phyloP scores from a whole-genome alignment of 106 monocot genomes.

The Phalaenopsis aphrodite region DNA sequence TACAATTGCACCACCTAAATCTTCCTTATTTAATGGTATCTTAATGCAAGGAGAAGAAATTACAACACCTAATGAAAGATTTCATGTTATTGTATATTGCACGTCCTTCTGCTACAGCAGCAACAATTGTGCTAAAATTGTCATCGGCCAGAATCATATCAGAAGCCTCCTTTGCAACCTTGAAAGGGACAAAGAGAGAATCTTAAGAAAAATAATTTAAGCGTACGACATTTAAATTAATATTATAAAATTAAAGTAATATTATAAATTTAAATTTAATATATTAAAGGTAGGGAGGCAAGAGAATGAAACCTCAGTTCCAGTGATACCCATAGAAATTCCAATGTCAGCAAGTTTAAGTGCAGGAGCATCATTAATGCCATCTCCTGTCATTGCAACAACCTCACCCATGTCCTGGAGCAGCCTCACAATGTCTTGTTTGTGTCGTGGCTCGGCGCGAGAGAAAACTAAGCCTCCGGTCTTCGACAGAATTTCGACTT shows the following conservation, averaged over 20 bases:
- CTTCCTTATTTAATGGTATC: no score
- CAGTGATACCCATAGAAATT: conserved; percentile 66
- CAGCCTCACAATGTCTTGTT: conserved; percentile 63
- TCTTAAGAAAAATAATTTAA: neutral
- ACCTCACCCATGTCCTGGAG: conserved; percentile 59
- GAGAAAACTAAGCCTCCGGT: conserved; percentile 46
- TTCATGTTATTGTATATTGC: conserved; percentile 86
- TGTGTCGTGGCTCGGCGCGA: conserved; percentile 56
- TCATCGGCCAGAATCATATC: conserved; percentile 61
- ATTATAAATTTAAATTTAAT: neutral
- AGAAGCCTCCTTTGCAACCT: conserved; percentile 69
- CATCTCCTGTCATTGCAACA: conserved; percentile 80
- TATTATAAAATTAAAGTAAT: neutral
- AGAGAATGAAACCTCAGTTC: conserved; percentile 39
- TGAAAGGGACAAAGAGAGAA: neutral
- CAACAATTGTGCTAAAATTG: conserved; percentile 59
- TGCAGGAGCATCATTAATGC: conserved; percentile 73
- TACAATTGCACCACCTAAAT: no score
- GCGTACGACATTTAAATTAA: neutral
- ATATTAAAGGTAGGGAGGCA: neutral
- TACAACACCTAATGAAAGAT: conserved; percentile 69
- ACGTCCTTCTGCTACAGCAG: conserved; percentile 56
- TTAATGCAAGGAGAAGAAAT: neutral
- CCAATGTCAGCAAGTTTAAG: conserved; percentile 68
- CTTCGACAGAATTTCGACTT: conserved; percentile 32